Evolutionary conservation across 2,329 filamentous ascomycete genomes (phyloP).

Genomic region (Botrytis deweyae): DNA sequence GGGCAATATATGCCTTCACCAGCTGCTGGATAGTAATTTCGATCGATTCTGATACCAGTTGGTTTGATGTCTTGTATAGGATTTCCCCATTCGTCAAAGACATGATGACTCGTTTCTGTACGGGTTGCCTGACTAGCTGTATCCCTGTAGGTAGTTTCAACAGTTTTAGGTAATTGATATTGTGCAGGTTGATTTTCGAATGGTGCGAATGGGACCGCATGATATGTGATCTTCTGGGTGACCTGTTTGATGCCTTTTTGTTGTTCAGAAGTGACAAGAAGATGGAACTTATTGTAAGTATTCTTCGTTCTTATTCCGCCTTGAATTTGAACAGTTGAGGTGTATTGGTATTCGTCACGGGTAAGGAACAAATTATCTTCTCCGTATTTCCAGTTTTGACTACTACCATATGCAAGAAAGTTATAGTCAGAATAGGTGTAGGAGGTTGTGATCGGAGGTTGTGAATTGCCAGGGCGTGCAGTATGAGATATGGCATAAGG

Average conservation of each 20-base stretch:
- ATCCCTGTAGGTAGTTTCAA: slow-evolving; percentile 12
- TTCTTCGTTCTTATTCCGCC: slow-evolving; percentile 7
- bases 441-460: slow-evolving; percentile 5
- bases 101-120: slow-evolving; percentile 2
- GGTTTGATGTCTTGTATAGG: slow-evolving; percentile 5
- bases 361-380: slow-evolving; percentile 13
- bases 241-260: slow-evolving; percentile 14
- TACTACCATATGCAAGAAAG: slow-evolving; percentile 11
- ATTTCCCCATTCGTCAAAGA: slow-evolving; percentile 19
- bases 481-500: slow-evolving; percentile 15
- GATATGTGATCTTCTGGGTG: slow-evolving; percentile 15
- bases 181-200: slow-evolving; percentile 15
- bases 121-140: not conserved
- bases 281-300: slow-evolving; percentile 20
- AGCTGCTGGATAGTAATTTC: slow-evolving; percentile 7
- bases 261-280: slow-evolving; percentile 16
- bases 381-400: not conserved
- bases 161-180: slow-evolving; percentile 16
- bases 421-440: slow-evolving; percentile 12
- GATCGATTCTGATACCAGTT: slow-evolving; percentile 9
- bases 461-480: slow-evolving; percentile 9
- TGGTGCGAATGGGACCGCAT: slow-evolving; percentile 6
- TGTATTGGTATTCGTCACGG: slow-evolving; percentile 15
- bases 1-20: slow-evolving; percentile 12
- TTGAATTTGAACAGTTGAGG: slow-evolving; percentile 9